Conservation (phyloP, 768 basidiomycete species). For the Hygrophoropsis aurantiaca region DNA sequence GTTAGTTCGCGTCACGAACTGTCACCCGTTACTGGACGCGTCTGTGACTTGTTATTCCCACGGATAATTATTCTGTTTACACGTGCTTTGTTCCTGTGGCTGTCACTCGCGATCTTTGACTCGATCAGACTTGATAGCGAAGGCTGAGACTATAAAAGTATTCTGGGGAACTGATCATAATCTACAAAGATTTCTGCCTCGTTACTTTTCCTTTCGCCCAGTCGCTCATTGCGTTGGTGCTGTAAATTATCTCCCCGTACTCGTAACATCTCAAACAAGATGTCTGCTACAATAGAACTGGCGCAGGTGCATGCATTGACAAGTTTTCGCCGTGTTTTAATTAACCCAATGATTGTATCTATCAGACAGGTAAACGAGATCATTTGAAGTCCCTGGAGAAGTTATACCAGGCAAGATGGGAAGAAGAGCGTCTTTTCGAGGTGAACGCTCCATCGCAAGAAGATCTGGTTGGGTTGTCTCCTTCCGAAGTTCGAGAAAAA, state of each 20-base stretch:
- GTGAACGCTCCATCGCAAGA: slow-evolving; percentile 73
- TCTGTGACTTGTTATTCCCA: slow-evolving; percentile 22
- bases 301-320: slow-evolving; percentile 45
- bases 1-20: slow-evolving; percentile 11
- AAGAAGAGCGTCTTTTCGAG: slow-evolving; percentile 76
- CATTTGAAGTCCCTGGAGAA: slow-evolving; percentile 79
- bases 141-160: neutral
- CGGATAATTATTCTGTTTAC: slow-evolving; percentile 6
- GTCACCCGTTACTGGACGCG: slow-evolving; percentile 33
- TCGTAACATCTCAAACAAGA: slow-evolving; percentile 24
- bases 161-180: slow-evolving; percentile 18
- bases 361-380: slow-evolving; percentile 92
- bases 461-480: slow-evolving; percentile 62
- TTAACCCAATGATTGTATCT: slow-evolving; percentile 5
- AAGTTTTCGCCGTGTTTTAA: neutral
- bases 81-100: slow-evolving; percentile 12
- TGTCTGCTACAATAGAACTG: slow-evolving; percentile 67
- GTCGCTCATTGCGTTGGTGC: slow-evolving; percentile 27
- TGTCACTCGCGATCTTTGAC: slow-evolving; percentile 9
- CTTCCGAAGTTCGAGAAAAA: slow-evolving; percentile 65
- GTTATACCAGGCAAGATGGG: slow-evolving; percentile 84
- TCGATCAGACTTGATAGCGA: slow-evolving; percentile 7
- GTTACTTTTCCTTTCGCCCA: slow-evolving; percentile 16
- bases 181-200: slow-evolving; percentile 25
- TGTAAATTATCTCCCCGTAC: slow-evolving; percentile 28